Conservation (phyloP, 192 early-diverging fungal genomes). For the Backusella sp. region DNA sequence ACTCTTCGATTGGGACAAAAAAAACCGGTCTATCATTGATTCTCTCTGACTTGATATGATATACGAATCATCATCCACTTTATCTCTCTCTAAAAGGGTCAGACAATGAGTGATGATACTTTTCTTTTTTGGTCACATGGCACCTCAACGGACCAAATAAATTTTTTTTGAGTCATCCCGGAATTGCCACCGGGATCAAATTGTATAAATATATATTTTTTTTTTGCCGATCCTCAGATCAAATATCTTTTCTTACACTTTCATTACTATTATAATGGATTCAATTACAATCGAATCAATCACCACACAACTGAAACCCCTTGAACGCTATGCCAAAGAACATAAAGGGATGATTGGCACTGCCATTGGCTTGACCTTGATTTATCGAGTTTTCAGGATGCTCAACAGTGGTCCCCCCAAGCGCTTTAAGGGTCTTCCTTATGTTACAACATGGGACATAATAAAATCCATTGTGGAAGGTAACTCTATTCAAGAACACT, state of each 20-base stretch:
- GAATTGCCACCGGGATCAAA: neutral
- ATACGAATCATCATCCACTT: neutral
- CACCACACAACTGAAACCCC: neutral
- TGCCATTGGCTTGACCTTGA: neutral
- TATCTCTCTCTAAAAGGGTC: neutral
- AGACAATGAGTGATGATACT: neutral
- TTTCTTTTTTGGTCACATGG: neutral
- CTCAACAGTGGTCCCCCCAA: neutral
- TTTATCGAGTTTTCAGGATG: neutral
- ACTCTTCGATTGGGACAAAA: neutral
- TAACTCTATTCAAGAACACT: neutral
- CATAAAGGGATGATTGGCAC: neutral
- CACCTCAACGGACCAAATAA: neutral
- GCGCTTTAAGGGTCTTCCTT: neutral
- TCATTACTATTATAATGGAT: neutral
- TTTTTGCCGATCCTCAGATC: neutral
- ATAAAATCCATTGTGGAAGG: neutral
- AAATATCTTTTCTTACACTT: neutral
- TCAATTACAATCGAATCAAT: neutral
- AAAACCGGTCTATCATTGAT: neutral
- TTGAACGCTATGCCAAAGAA: neutral
- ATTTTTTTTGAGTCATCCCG: neutral
- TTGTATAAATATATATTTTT: neutral
- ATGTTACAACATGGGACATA: neutral
- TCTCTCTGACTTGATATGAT: neutral